Evolutionary conservation across 768 basidiomycete genomes (phyloP).

Genomic region (Boletus vermiculosoides): DNA sequence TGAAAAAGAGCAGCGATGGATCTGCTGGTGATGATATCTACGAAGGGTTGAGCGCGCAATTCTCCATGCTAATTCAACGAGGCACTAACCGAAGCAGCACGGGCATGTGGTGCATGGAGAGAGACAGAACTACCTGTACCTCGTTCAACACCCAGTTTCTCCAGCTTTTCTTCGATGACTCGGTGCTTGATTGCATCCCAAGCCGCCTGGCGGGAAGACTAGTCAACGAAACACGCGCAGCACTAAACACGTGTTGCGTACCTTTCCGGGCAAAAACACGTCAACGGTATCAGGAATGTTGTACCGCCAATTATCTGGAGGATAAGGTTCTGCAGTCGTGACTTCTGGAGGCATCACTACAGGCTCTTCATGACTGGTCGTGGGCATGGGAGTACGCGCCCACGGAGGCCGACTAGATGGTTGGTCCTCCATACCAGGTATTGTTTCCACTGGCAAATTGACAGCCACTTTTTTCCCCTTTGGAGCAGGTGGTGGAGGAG

Average conservation of each 20-base stretch:
- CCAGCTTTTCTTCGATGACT: constrained; percentile 78
- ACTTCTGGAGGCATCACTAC: constrained; percentile 33
- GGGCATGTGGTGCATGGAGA: constrained; percentile 72
- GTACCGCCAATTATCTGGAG: constrained; percentile 60
- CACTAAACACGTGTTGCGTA: constrained; percentile 30
- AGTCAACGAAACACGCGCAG: constrained; percentile 6
- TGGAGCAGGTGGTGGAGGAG: constrained; percentile 30
- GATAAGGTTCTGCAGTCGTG: constrained; percentile 53
- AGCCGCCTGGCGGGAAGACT: constrained; percentile 45
- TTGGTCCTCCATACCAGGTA: constrained; percentile 36
- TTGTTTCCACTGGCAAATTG: constrained; percentile 72
- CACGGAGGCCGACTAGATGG: constrained; percentile 48
- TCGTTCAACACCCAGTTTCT: constrained; percentile 76
- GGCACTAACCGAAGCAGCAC: constrained; percentile 76
- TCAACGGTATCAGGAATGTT: constrained; percentile 67
- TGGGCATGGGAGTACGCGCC: constrained; percentile 57
- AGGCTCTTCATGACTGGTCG: constrained; percentile 34
- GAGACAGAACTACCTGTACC: constrained; percentile 50
- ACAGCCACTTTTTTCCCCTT: constrained; percentile 70
- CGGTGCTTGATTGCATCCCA: constrained; percentile 73
- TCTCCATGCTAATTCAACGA: constrained; percentile 21
- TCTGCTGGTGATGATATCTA: constrained; percentile 92
- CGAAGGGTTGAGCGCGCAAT: constrained; percentile 1
- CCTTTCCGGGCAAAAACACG: constrained; percentile 83
- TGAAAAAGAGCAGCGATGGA: constrained; percentile 76